Evolutionary conservation across 2,329 filamentous ascomycete genomes (phyloP).

Genomic region (Stagonosporopsis vannaccii): DNA sequence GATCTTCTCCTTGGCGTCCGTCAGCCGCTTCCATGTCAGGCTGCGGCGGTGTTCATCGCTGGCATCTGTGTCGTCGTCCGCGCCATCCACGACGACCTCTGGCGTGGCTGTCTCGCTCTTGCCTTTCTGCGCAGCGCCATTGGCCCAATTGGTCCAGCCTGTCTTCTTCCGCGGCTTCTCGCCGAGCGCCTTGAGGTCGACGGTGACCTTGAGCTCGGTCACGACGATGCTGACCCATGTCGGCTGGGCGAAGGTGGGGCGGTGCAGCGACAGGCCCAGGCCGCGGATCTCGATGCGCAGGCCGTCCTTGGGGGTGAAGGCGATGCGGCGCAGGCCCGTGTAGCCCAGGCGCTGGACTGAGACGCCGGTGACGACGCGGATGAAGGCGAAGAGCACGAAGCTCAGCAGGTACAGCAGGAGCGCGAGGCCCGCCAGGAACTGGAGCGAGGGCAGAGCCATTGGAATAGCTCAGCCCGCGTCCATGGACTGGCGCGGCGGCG

Average conservation of each 20-base stretch:
- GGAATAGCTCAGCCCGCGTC: slow-evolving; percentile 30
- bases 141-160: slow-evolving; percentile 43
- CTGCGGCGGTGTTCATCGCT: slow-evolving; percentile 58
- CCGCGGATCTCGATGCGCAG: slow-evolving; percentile 88
- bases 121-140: slow-evolving; percentile 34
- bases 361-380: slow-evolving; percentile 90
- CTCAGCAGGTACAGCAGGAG: slow-evolving; percentile 88
- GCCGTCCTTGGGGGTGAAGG: slow-evolving; percentile 88
- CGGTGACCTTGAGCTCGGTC: slow-evolving; percentile 81
- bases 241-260: slow-evolving; percentile 94
- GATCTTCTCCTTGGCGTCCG: slow-evolving; percentile 79
- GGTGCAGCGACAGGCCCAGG: slow-evolving; percentile 85
- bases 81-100: slow-evolving; percentile 14
- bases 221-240: slow-evolving; percentile 94
- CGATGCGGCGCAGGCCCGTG: slow-evolving; percentile 86
- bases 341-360: slow-evolving; percentile 97
- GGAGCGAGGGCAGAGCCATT: slow-evolving; percentile 57
- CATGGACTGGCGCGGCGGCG: slow-evolving; percentile 25
- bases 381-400: slow-evolving; percentile 90
- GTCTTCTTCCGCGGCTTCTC: slow-evolving; percentile 44
- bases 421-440: slow-evolving; percentile 85
- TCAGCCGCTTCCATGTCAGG: slow-evolving; percentile 78
- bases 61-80: slow-evolving; percentile 52
- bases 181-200: slow-evolving; percentile 74
- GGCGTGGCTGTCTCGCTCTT: slow-evolving; percentile 30